Base-by-base conservation (phyloP, 805 yeast genomes). In the Dipodascopsis uninucleata region DNA sequence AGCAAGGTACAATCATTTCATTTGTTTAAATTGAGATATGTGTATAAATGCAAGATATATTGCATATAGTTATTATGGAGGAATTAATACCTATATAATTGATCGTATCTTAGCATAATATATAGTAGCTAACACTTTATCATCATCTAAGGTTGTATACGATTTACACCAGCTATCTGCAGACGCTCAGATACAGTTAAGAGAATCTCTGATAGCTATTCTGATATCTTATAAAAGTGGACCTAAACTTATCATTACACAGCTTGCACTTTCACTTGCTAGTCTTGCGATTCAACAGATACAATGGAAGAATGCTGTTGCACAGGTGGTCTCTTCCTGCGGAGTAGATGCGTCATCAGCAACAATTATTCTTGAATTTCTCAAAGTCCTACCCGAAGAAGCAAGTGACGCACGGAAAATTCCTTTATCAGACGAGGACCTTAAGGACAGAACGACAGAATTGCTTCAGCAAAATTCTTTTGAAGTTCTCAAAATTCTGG, bases 341-440 rank as follows among this genome's bases (percentile, higher is more conserved):
- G 70, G 76, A 14, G 31, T 22, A 23, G 55, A 48, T 21, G 65
- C 68, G 40, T 68, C 62, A 41, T 61, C 68, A 37, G 61, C 74
- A 56, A 66, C 63, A 43, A 63, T 77, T 38, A 62, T 90, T 33
- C 69, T 94, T 44, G 94, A 85, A 60, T 88, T 90, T 58, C 73
- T 93, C 52, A 81, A 80, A 61, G 81, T 93, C 40, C 68, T 93
- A 45, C 98, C 99, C 1, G 97, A 93, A 63, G 98, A 93, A 65
- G 74, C 88, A 34, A 66, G 81, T 34, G 94, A 84, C 57, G 78
- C 81, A 39, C 84, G 82, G 55, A 79, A 79, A 47, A 78, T 93
- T 1, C 82, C 89, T 14, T 70, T 90, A 52, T 78, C 87, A 4
- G 93, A 85, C 61, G 89, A 83, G 36, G 96, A 90, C 61, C 83